A percentile compares a stretch with the other conserved stretches of the same genome.
Conservation (phyloP, 2,329 filamentous ascomycete genomes). For the Paecilomyces variotii region DNA sequence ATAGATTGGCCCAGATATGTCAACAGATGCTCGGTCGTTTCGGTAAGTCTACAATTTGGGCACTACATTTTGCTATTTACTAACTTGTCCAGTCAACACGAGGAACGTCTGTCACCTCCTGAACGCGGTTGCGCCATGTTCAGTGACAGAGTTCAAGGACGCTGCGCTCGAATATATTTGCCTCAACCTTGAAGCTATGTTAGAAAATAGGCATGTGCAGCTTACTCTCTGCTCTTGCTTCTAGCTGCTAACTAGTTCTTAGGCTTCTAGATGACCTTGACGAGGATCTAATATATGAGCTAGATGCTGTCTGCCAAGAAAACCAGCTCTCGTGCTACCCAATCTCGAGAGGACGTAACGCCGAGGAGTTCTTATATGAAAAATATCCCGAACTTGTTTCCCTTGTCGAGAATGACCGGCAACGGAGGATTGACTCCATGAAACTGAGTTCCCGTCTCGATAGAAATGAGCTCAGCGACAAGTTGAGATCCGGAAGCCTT, state of each 20-base stretch:
- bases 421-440: slow-evolving; percentile 67
- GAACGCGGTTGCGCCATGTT: slow-evolving; percentile 77
- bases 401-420: slow-evolving; percentile 37
- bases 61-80: not conserved
- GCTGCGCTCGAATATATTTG: slow-evolving; percentile 85
- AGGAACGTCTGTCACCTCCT: slow-evolving; percentile 80
- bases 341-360: slow-evolving; percentile 66
- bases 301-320: slow-evolving; percentile 70
- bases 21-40: slow-evolving; percentile 76
- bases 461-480: slow-evolving; percentile 60
- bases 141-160: slow-evolving; percentile 77
- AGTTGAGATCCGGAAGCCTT: slow-evolving; percentile 52
- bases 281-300: slow-evolving; percentile 67
- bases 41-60: slow-evolving; percentile 36
- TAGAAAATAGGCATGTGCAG: slow-evolving; percentile 65
- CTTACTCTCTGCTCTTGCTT: not conserved
- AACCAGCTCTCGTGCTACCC: slow-evolving; percentile 75
- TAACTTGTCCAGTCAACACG: slow-evolving; percentile 52
- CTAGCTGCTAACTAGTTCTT: slow-evolving; percentile 9
- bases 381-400: slow-evolving; percentile 39
- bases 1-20: slow-evolving; percentile 81
- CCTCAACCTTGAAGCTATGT: slow-evolving; percentile 80
- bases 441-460: slow-evolving; percentile 55
- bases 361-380: slow-evolving; percentile 46
- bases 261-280: slow-evolving; percentile 77